Evolutionary conservation across 2,329 filamentous ascomycete species (phyloP).

Genomic region (Verticillium albo-atrum): DNA sequence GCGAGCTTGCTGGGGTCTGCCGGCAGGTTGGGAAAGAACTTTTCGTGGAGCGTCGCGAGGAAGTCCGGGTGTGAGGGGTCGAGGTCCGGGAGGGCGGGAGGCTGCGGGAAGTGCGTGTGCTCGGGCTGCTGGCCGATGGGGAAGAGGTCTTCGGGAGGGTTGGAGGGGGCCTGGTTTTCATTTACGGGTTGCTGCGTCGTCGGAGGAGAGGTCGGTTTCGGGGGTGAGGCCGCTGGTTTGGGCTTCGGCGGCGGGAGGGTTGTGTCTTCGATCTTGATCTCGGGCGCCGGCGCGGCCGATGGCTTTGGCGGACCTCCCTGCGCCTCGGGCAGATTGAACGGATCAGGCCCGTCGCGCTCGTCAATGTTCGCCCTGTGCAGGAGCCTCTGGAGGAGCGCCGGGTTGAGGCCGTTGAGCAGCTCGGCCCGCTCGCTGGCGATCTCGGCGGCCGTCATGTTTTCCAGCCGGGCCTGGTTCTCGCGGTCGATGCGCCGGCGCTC

Average conservation of each 20-base stretch:
- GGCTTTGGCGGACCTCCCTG: conserved; percentile 1
- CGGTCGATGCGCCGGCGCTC: conserved; percentile 73
- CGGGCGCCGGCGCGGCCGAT: conserved; percentile 17
- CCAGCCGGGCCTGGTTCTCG: conserved; percentile 72
- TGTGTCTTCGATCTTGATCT: conserved; percentile 30
- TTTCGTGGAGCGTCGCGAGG: conserved; percentile 76
- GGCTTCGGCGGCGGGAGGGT: conserved; percentile 15
- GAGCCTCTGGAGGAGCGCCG: conserved; percentile 70
- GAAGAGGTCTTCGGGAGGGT: conserved; percentile 37
- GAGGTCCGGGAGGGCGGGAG: conserved; percentile 59
- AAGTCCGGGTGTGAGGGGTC: conserved; percentile 82
- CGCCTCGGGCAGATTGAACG: conserved; percentile 32
- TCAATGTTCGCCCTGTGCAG: conserved; percentile 74
- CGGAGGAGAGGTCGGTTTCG: conserved; percentile 3
- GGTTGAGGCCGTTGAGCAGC: conserved; percentile 71
- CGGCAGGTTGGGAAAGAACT: conserved; percentile 88
- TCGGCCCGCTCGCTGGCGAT: conserved; percentile 78
- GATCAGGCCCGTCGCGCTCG: conserved; percentile 41
- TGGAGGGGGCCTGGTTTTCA: conserved; percentile 36
- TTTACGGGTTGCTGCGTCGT: conserved; percentile 20
- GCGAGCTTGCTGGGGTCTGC: conserved; percentile 80
- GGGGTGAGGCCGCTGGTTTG: not conserved
- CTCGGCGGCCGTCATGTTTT: conserved; percentile 74
- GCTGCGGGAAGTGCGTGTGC: conserved; percentile 59
- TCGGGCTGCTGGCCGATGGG: conserved; percentile 31